Evolutionary conservation across 768 basidiomycete genomes (phyloP).

Genomic region (Dioszegia aurantiaca): DNA sequence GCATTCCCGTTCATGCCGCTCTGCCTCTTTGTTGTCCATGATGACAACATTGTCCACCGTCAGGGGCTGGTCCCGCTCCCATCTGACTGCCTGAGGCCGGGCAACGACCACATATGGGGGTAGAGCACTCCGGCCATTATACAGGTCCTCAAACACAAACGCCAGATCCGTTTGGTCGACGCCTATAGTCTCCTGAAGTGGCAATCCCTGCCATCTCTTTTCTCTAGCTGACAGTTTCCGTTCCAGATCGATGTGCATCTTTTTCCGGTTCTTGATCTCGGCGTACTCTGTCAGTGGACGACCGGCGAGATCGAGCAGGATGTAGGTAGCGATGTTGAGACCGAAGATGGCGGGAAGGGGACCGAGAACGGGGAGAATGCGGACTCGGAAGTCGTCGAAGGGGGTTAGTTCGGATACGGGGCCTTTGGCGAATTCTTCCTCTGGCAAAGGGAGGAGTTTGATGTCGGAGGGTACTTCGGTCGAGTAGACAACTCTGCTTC

Average conservation of each 20-base stretch:
- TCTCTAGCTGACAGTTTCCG: conserved; percentile 75
- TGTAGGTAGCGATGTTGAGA: conserved; percentile 80
- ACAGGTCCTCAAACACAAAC: conserved; percentile 80
- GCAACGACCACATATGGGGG: conserved; percentile 74
- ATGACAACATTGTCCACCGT: conserved; percentile 79
- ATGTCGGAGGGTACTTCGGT: conserved; percentile 89
- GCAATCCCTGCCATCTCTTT: conserved; percentile 61
- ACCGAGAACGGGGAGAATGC: conserved; percentile 84
- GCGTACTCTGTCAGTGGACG: conserved; percentile 80
- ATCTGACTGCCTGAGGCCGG: conserved; percentile 72
- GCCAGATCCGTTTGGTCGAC: conserved; percentile 68
- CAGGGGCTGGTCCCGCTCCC: conserved; percentile 68
- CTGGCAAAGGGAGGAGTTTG: conserved; percentile 80
- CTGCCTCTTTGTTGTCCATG: conserved; percentile 72
- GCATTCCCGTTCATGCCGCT: conserved; percentile 59
- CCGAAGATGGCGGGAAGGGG: conserved; percentile 89
- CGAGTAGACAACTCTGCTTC: conserved; percentile 76
- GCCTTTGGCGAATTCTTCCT: conserved; percentile 88
- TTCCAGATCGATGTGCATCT: conserved; percentile 75
- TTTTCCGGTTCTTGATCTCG: conserved; percentile 77
- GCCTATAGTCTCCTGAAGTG: conserved; percentile 53
- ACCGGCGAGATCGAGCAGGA: conserved; percentile 78
- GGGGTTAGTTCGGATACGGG: conserved; percentile 81
- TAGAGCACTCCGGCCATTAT: conserved; percentile 67
- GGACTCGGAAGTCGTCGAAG: conserved; percentile 88